These are phyloP conservation scores for Castanopsis chinensis DNA, from an alignment of 306 rosid genomes.

Conservation along the genomic window DNA sequence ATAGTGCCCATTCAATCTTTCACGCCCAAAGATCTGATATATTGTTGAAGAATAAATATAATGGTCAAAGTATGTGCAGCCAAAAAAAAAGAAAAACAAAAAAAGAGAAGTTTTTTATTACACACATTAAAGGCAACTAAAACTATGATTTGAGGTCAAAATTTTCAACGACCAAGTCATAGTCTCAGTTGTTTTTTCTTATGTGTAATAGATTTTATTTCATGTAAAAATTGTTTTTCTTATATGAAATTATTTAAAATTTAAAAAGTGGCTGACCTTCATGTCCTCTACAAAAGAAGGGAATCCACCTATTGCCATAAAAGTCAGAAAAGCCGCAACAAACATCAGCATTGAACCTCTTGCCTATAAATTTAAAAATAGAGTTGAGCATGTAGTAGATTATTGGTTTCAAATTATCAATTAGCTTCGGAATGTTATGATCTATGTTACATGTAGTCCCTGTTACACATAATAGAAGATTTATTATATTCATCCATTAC, in stretches of 20 bases:
- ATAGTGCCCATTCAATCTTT: slow-evolving; percentile 64
- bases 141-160: too few species aligned
- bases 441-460: not conserved
- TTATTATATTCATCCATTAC: not conserved
- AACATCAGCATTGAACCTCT: slow-evolving; percentile 64
- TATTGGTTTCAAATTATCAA: not conserved
- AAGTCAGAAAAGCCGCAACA: slow-evolving; percentile 58
- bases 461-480: too few species aligned
- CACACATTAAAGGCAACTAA: too few species aligned
- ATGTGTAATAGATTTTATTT: not conserved
- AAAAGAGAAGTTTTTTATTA: too few species aligned
- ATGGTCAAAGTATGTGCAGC: not conserved
- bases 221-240: not conserved
- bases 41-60: not conserved
- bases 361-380: slow-evolving; percentile 39
- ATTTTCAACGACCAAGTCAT: too few species aligned
- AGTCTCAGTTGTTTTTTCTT: too few species aligned
- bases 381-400: not conserved
- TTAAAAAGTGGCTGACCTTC: slow-evolving; percentile 41
- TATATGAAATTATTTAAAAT: not conserved
- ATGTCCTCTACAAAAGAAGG: slow-evolving; percentile 79
- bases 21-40: slow-evolving; percentile 48
- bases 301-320: slow-evolving; percentile 74
- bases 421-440: not conserved
- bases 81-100: too few species aligned